These are phyloP conservation scores for Hypericum perforatum DNA, from an alignment of 345 rosid genomes.

Conservation along the genomic window DNA sequence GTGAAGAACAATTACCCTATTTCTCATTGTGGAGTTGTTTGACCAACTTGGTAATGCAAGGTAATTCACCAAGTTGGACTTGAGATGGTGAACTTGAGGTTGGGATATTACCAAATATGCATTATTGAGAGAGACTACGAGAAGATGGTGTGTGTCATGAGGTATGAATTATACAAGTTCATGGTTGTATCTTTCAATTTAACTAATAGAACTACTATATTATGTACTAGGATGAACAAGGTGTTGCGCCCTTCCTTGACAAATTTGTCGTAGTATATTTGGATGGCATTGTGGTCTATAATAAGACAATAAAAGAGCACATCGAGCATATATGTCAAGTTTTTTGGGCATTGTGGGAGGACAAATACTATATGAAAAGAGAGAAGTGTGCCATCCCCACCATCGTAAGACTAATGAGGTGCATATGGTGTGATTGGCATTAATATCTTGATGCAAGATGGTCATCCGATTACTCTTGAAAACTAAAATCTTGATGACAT, in stretches of 20 bases:
- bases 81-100: too few species aligned
- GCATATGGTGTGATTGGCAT: not conserved
- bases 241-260: not conserved
- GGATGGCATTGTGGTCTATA: not conserved
- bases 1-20: not conserved
- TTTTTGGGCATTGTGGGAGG: not conserved
- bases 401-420: not conserved
- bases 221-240: too few species aligned
- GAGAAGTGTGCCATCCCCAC: not conserved
- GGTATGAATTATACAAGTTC: too few species aligned
- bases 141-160: too few species aligned
- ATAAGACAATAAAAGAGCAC: not conserved
- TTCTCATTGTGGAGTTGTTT: not conserved
- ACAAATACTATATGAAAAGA: not conserved
- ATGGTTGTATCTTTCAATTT: too few species aligned
- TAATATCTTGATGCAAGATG: not conserved
- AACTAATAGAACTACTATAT: too few species aligned
- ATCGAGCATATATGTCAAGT: not conserved
- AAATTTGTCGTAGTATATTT: not conserved
- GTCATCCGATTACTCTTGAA: not conserved
- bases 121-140: too few species aligned
- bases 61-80: not conserved
- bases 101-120: not conserved
- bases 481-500: not conserved
- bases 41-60: not conserved